These are phyloP conservation scores for Magnaporthales sp. DNA, from an alignment of 2,329 filamentous ascomycete species.

Conservation along the genomic window DNA sequence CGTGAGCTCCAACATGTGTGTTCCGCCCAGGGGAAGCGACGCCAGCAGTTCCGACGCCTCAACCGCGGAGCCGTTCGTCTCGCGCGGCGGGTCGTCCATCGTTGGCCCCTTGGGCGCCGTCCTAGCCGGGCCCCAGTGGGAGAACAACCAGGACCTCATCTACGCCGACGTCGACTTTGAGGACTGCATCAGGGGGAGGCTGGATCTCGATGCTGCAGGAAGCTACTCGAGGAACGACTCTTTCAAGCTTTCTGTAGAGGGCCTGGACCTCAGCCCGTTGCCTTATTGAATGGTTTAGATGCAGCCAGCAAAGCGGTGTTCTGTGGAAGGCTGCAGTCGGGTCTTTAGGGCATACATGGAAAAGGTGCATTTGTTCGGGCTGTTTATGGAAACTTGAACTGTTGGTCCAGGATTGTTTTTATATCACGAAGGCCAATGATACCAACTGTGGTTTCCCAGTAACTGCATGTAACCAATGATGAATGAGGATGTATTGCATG, in stretches of 20 bases:
- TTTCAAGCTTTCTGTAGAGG: slow-evolving; percentile 51
- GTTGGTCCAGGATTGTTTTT: neutral
- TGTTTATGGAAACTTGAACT: too few relatives aligned
- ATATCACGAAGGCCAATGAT: neutral
- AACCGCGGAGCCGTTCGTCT: slow-evolving; percentile 37
- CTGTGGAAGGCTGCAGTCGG: too few relatives aligned
- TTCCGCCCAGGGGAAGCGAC: slow-evolving; percentile 19
- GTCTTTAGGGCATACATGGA: too few relatives aligned
- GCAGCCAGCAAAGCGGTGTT: neutral
- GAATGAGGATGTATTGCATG: too few relatives aligned
- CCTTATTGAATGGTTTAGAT: slow-evolving; percentile 32
- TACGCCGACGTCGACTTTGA: slow-evolving; percentile 77
- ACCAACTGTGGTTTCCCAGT: neutral
- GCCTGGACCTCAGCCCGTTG: slow-evolving; percentile 47
- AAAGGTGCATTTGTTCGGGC: too few relatives aligned
- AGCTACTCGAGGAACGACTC: slow-evolving; percentile 71
- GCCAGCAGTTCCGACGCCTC: neutral
- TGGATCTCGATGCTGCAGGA: slow-evolving; percentile 79
- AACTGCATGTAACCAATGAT: too few relatives aligned
- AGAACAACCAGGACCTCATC: slow-evolving; percentile 60
- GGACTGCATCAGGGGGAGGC: slow-evolving; percentile 70
- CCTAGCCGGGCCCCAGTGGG: slow-evolving; percentile 75
- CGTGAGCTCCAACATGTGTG: slow-evolving; percentile 76
- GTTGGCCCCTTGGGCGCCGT: slow-evolving; percentile 73
- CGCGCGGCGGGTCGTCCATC: slow-evolving; percentile 74